Base-by-base conservation (phyloP, 768 basidiomycete species). In the Trametes coccinea region DNA sequence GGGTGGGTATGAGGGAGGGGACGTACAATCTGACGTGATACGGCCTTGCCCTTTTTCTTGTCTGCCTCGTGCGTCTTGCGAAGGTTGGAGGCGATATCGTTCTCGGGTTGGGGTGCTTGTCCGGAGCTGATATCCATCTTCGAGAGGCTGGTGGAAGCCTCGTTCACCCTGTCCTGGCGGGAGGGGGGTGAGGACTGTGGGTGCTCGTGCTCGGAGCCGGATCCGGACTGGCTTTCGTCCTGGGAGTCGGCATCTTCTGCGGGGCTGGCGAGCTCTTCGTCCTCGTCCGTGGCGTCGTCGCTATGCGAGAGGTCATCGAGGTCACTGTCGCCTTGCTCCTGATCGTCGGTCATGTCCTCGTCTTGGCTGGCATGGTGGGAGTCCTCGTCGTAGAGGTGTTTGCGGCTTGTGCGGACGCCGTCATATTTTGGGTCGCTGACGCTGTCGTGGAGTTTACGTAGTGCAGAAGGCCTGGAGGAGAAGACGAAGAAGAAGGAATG, bases 401-500 rank as follows among this genome's bases (percentile, higher is more conserved):
- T 83, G 65, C 92, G 80, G 2, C 85, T 84, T 0, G 80, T 85
- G 69, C 79, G 84, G 4, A 84, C 78, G 17, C 88, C 92, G 45
- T 83, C 83, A 74, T 96, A 95, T 73, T 94, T 95, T 16, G 85
- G 85, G 70, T 92, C 90, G 31, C 83, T 76, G 55, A 92, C 73
- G 61, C 82, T 85, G 33, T 87, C 84, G 14, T 87, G 82, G 39
- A 80, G 69, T 69, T 82, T 88, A 33, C 91, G 82, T 53, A 96
- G 70, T 34, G 81, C 74, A 61, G 92, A 94, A 9, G 85, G 85
- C 3, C 91, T 93, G 62, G 62, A 31, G 30, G 48, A 14, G 56
- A 14, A 48, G 34, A 11, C 11, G 39, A 8, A 43, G 39, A 47
- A 29, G 31, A 44, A 34, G 56, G 51, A 47, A 29, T 60, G 49